These are phyloP conservation scores for Penicillium flavigenum DNA, from an alignment of 495 filamentous ascomycete species.

Conservation along the genomic window DNA sequence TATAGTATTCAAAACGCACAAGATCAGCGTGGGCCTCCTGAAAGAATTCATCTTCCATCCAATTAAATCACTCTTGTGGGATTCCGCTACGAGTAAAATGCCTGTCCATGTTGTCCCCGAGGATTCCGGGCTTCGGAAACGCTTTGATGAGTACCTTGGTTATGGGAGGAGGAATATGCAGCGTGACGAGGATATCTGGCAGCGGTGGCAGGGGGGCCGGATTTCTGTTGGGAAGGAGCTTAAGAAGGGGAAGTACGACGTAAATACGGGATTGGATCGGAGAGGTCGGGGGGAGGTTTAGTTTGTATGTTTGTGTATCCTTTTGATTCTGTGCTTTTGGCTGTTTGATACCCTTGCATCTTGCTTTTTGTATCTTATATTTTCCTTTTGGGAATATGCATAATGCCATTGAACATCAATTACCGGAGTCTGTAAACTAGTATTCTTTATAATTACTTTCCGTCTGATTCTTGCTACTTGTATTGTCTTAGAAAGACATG, in stretches of 20 bases:
- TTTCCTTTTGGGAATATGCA: neutral
- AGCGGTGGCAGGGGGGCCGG: conserved; percentile 27
- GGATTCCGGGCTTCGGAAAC: conserved; percentile 24
- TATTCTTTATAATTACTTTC: too few species aligned
- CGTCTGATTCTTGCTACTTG: too few species aligned
- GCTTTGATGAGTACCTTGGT: conserved; percentile 32
- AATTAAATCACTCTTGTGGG: conserved; percentile 15
- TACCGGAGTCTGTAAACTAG: too few species aligned
- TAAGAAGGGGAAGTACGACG: neutral
- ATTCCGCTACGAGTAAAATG: conserved; percentile 14
- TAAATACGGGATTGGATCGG: neutral
- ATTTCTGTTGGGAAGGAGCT: neutral
- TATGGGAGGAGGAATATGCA: conserved; percentile 25
- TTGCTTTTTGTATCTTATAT: neutral
- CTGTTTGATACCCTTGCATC: neutral
- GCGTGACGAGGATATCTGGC: conserved; percentile 40
- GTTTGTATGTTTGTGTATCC: neutral
- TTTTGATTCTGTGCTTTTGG: neutral
- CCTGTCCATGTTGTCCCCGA: conserved; percentile 21
- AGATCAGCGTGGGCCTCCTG: conserved; percentile 26
- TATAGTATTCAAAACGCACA: conserved; percentile 25
- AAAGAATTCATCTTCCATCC: conserved; percentile 31
- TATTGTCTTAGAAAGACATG: too few species aligned
- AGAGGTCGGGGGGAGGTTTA: conserved; percentile 1
- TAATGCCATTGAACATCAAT: too few species aligned